A percentile compares a stretch with the other conserved stretches of the same genome.
Evolutionary conservation across 2,329 filamentous ascomycete species (phyloP).

Genomic region (Verticillium nubilum): DNA sequence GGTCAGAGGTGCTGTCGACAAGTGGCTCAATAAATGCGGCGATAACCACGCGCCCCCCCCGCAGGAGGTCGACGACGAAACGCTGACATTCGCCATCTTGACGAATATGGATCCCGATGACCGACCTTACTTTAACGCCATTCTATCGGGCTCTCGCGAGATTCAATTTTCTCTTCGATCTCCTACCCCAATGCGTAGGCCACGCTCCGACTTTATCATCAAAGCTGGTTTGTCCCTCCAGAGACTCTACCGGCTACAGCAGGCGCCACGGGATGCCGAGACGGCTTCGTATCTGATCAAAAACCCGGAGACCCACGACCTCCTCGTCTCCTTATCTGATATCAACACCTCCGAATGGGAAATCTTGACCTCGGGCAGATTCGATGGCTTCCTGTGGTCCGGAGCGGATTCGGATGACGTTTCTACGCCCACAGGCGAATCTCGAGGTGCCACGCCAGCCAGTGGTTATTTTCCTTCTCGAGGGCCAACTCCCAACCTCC

Average conservation of each 20-base stretch:
- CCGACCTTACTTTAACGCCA: constrained; percentile 74
- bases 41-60: constrained; percentile 70
- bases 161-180: constrained; percentile 54
- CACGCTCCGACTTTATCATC: constrained; percentile 67
- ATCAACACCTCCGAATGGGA: constrained; percentile 96
- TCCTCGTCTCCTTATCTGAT: constrained; percentile 79
- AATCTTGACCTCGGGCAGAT: constrained; percentile 86
- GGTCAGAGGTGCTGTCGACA: constrained; percentile 84
- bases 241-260: constrained; percentile 71
- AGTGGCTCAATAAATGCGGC: constrained; percentile 78
- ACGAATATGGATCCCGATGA: constrained; percentile 76
- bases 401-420: constrained; percentile 65
- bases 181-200: constrained; percentile 62
- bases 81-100: constrained; percentile 85
- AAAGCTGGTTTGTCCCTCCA: constrained; percentile 76
- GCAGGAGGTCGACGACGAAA: constrained; percentile 90
- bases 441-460: constrained; percentile 46
- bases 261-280: constrained; percentile 77
- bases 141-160: constrained; percentile 59
- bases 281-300: constrained; percentile 80
- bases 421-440: constrained; percentile 34
- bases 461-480: constrained; percentile 37
- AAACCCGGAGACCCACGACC: constrained; percentile 75
- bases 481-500: constrained; percentile 28
- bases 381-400: constrained; percentile 93